Evolutionary conservation across 2,329 filamentous ascomycete species (phyloP).

Genomic region (Fusarium nurragi): DNA sequence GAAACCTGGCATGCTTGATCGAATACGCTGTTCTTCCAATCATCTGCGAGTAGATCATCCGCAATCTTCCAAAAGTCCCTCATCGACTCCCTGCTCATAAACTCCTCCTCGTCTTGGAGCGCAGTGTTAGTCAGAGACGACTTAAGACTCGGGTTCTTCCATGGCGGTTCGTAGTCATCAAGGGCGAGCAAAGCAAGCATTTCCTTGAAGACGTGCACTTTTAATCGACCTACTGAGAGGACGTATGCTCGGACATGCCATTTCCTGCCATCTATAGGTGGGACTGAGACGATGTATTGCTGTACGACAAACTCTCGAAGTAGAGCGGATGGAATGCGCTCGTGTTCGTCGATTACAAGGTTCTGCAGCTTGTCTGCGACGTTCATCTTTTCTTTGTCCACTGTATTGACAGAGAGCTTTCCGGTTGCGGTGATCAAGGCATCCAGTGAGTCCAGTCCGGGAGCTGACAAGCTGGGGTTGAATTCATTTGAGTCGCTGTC

Average conservation of each 20-base stretch:
- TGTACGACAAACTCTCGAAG: constrained; percentile 53
- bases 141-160: constrained; percentile 48
- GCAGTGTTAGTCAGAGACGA: constrained; percentile 52
- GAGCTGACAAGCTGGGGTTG: constrained; percentile 36
- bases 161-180: constrained; percentile 50
- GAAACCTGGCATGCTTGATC: constrained; percentile 49
- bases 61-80: constrained; percentile 47
- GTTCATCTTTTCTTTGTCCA: background rate
- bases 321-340: constrained; percentile 50
- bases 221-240: constrained; percentile 50
- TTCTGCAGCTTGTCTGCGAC: constrained; percentile 12
- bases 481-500: constrained; percentile 24
- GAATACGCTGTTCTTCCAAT: constrained; percentile 50
- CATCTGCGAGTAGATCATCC: constrained; percentile 44
- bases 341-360: constrained; percentile 45
- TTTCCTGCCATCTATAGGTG: constrained; percentile 47
- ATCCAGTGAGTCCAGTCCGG: constrained; percentile 46
- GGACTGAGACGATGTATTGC: constrained; percentile 49
- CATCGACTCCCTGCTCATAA: constrained; percentile 48
- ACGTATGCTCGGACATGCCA: constrained; percentile 53
- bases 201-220: constrained; percentile 51
- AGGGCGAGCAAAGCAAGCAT: constrained; percentile 50
- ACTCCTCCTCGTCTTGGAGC: constrained; percentile 50
- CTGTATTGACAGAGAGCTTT: constrained; percentile 25
- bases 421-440: constrained; percentile 45